Evolutionary conservation across 1,139 yeast species (phyloP), one percentile per base, ranked within the genome.

Genomic region (Geotrichum bryndzae): DNA sequence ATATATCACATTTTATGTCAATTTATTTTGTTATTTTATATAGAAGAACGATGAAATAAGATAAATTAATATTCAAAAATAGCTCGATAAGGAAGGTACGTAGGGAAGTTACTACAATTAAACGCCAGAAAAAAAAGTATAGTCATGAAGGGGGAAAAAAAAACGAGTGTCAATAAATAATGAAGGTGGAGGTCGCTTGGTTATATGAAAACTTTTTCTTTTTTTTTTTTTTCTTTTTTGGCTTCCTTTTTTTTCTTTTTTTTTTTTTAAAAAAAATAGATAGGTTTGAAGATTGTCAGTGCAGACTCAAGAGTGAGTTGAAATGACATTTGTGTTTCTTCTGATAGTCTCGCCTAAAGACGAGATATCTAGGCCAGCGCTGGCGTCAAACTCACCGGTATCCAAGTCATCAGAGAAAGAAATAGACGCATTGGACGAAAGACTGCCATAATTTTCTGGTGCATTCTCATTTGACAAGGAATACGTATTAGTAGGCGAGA

Each of bases 261-360:
- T n/a, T 15, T 15, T 41, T 15, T 5, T n/a, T n/a, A n/a, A n/a
- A n/a, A n/a, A n/a, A n/a, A n/a, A 23, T 5, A 23, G 23, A 41
- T 7, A 18, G 23, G 23, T 7, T 41, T 2, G 22, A 15, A 15
- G 22, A 7, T 41, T 15, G 46, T 41, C 18, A n/a, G 46, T 15
- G 18, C 10, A 41, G 22, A 41, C 22, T 41, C 22, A 41, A 41
- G 46, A 57, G 53, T 66, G 67, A 50, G 66, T 59, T 29, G 68
- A 58, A 50, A 77, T 72, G 62, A 77, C 80, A 31, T 77, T 77
- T 10, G 75, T 74, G 63, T 76, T 76, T 54, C 74, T 71, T 65
- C 80, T 70, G 54, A 78, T 64, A 4, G 79, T 74, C 54, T 77
- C 81, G 22, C 79, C 79, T 63, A 79, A 71, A 15, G 77, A 71